Conservation (phyloP, 106 monocot genomes). For the Vanilla planifolia region DNA sequence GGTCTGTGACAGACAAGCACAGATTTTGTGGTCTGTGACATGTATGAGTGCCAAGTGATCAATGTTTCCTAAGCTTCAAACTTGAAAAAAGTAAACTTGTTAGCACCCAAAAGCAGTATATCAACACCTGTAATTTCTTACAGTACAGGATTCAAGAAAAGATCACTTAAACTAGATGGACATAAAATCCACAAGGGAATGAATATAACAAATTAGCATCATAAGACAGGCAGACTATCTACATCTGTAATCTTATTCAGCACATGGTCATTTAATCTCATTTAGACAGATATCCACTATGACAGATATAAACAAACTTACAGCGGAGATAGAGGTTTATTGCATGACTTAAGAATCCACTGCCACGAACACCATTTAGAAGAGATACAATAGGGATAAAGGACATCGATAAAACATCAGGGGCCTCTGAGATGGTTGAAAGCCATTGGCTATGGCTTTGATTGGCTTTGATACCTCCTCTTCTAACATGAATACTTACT, state of each 20-base stretch:
- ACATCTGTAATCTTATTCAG: background rate
- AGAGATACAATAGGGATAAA: conserved; percentile 73
- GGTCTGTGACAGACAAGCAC: too few species aligned
- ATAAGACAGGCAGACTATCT: background rate
- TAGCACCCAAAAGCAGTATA: too few species aligned
- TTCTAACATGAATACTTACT: conserved; percentile 45
- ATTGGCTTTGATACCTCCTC: conserved; percentile 47
- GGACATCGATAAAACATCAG: conserved; percentile 61
- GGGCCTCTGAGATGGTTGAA: conserved; percentile 45
- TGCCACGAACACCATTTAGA: conserved; percentile 52
- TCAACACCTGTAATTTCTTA: too few species aligned
- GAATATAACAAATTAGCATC: too few species aligned
- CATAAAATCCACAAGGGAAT: too few species aligned
- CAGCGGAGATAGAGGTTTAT: conserved; percentile 82
- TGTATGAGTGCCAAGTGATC: too few species aligned
- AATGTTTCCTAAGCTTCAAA: too few species aligned
- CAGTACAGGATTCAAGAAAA: too few species aligned
- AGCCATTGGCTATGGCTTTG: conserved; percentile 68
- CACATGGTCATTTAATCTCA: background rate
- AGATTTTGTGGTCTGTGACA: too few species aligned
- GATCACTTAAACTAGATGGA: too few species aligned
- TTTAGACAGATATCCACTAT: background rate
- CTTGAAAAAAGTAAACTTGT: too few species aligned
- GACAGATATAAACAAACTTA: conserved; percentile 20
- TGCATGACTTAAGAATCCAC: conserved; percentile 74